Conservation (phyloP, 2,329 filamentous ascomycete genomes). For the Alternaria dauci region DNA sequence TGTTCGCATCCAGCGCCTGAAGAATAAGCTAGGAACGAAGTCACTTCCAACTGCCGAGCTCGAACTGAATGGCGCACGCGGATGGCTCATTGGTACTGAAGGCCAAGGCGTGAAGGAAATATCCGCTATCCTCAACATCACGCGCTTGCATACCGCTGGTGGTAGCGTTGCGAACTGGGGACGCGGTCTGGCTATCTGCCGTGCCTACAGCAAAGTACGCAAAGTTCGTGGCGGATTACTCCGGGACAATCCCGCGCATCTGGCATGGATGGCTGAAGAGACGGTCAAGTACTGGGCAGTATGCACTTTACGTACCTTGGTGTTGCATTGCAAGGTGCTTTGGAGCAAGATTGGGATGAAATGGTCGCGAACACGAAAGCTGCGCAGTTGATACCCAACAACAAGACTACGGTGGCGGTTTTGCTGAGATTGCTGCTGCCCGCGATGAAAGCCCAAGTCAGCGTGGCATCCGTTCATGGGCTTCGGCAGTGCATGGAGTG, state of each 20-base stretch:
- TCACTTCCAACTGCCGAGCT: slow-evolving; percentile 77
- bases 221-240: slow-evolving; percentile 60
- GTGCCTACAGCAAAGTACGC: slow-evolving; percentile 66
- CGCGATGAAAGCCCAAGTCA: slow-evolving; percentile 37
- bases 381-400: slow-evolving; percentile 30
- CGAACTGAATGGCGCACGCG: slow-evolving; percentile 56
- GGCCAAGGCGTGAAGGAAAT: slow-evolving; percentile 75
- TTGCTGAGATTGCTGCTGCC: slow-evolving; percentile 39
- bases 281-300: slow-evolving; percentile 65
- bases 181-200: slow-evolving; percentile 65
- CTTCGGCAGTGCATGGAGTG: slow-evolving; percentile 66
- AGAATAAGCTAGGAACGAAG: slow-evolving; percentile 76
- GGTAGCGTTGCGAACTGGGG: slow-evolving; percentile 63
- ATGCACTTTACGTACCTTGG: slow-evolving; percentile 66
- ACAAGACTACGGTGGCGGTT: slow-evolving; percentile 20
- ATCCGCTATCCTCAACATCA: slow-evolving; percentile 72
- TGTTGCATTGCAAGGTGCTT: slow-evolving; percentile 63
- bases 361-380: slow-evolving; percentile 32
- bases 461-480: slow-evolving; percentile 56
- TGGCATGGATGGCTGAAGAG: slow-evolving; percentile 65
- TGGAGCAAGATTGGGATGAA: slow-evolving; percentile 56
- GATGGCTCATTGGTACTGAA: slow-evolving; percentile 69
- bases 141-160: slow-evolving; percentile 66
- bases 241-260: slow-evolving; percentile 63
- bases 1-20: slow-evolving; percentile 72